Conservation (phyloP, 2,329 filamentous ascomycete species). For the Paramyrothecium roridum region DNA sequence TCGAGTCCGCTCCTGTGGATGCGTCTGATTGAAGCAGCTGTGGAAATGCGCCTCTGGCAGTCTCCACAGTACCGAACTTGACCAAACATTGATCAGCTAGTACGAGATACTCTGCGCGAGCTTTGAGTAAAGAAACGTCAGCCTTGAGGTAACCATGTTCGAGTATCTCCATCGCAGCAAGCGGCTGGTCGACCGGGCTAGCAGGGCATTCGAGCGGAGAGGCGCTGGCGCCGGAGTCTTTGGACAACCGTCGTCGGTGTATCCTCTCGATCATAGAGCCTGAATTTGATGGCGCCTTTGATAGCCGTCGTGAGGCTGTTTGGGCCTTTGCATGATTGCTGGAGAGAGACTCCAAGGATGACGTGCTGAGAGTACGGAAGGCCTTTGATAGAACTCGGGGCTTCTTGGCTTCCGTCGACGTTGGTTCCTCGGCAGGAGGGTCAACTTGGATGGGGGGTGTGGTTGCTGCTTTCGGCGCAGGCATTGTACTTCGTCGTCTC, state of each 20-base stretch:
- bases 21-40: slow-evolving; percentile 30
- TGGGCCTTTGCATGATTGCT: slow-evolving; percentile 25
- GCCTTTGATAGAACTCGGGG: slow-evolving; percentile 32
- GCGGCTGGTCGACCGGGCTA: slow-evolving; percentile 25
- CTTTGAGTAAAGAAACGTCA: slow-evolving; percentile 46
- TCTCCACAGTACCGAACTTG: slow-evolving; percentile 45
- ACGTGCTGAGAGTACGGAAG: slow-evolving; percentile 35
- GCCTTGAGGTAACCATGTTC: slow-evolving; percentile 46
- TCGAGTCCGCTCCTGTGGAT: slow-evolving; percentile 14
- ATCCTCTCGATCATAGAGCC: slow-evolving; percentile 38
- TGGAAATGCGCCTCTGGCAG: slow-evolving; percentile 45
- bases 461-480: slow-evolving; percentile 19
- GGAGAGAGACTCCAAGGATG: slow-evolving; percentile 36
- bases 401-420: slow-evolving; percentile 27
- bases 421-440: slow-evolving; percentile 12
- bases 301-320: slow-evolving; percentile 28
- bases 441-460: slow-evolving; percentile 15
- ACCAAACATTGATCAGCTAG: slow-evolving; percentile 48
- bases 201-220: slow-evolving; percentile 24
- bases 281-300: slow-evolving; percentile 34
- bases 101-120: slow-evolving; percentile 48
- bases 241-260: slow-evolving; percentile 37
- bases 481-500: slow-evolving; percentile 28
- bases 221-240: slow-evolving; percentile 27
- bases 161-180: slow-evolving; percentile 35